A percentile compares a stretch with the other conserved stretches of the same genome.
phyloP scores from a whole-genome alignment of 2,329 filamentous ascomycete genomes.

The Paramyrothecium roridum region DNA sequence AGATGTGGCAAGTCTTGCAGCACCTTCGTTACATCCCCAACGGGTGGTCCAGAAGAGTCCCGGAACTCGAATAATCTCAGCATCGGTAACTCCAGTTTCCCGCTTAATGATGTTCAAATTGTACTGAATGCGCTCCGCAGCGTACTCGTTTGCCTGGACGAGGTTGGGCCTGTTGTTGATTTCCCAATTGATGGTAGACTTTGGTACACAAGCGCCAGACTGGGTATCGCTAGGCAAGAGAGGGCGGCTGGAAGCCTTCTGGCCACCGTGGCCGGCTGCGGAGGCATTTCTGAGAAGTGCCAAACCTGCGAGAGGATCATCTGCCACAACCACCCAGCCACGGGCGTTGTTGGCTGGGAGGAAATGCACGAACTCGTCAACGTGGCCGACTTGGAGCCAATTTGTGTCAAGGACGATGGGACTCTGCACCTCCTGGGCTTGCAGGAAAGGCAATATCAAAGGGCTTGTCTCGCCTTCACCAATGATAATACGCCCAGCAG shows the following conservation, averaged over 20 bases:
- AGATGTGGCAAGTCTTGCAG: too few relatives aligned
- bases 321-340: constrained; percentile 19
- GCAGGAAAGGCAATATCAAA: constrained; percentile 22
- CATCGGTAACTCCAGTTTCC: constrained; percentile 16
- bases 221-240: background rate
- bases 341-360: constrained; percentile 17
- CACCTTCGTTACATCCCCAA: too few relatives aligned
- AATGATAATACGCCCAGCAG: constrained; percentile 14
- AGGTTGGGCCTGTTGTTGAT: constrained; percentile 9
- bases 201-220: constrained; percentile 7
- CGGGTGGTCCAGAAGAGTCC: background rate
- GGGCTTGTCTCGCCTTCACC: constrained; percentile 11
- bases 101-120: constrained; percentile 15
- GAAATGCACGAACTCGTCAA: constrained; percentile 25
- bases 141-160: background rate
- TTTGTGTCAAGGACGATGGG: constrained; percentile 27
- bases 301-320: constrained; percentile 16
- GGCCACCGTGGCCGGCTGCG: constrained; percentile 10
- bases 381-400: constrained; percentile 21
- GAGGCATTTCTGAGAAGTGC: constrained; percentile 12
- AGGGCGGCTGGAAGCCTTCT: constrained; percentile 11
- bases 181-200: constrained; percentile 10
- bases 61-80: constrained; percentile 18
- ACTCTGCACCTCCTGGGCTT: constrained; percentile 29
- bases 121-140: constrained; percentile 9